Evolutionary conservation across 306 rosid species (phyloP).

Genomic region (Lathyrus oleraceus): DNA sequence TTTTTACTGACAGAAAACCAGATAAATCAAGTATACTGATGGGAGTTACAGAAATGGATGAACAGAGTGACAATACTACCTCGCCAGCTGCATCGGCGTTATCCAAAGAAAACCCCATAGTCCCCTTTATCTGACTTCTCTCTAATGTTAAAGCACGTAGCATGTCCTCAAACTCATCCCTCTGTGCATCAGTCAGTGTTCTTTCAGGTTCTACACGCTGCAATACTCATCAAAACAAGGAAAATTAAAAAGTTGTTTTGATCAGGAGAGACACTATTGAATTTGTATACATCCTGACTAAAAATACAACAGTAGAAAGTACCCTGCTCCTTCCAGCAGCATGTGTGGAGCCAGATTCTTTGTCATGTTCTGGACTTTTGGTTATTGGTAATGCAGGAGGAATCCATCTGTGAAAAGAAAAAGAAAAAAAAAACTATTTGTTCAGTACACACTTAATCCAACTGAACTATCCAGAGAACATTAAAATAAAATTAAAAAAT

Average conservation of each 20-base stretch:
- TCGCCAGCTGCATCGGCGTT: conserved; percentile 99
- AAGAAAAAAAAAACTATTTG: neutral
- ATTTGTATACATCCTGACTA: conserved; percentile 27
- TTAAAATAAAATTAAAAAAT: too few relatives aligned
- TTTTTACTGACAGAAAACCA: conserved; percentile 18
- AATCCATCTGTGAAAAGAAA: conserved; percentile 71
- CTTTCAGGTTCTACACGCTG: conserved; percentile 95
- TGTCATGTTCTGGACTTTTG: conserved; percentile 90
- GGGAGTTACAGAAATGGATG: conserved; percentile 5
- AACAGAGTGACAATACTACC: conserved; percentile 53
- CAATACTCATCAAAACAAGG: conserved; percentile 30
- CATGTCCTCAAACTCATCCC: conserved; percentile 99
- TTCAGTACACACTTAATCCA: conserved; percentile 3
- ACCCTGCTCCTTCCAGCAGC: conserved; percentile 99
- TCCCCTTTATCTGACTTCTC: conserved; percentile 94
- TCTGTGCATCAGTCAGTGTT: conserved; percentile 86
- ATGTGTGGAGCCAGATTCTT: conserved; percentile 85
- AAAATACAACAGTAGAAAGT: conserved; percentile 38
- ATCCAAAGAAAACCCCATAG: conserved; percentile 97
- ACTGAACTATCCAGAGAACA: neutral
- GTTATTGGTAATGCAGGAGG: conserved; percentile 79
- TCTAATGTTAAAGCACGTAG: conserved; percentile 94
- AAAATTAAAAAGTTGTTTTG: conserved; percentile 19
- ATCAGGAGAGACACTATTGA: conserved; percentile 25
- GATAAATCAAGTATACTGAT: neutral